Base-by-base conservation (phyloP, 164 flowering plant genomes). In the Berberis thunbergii region DNA sequence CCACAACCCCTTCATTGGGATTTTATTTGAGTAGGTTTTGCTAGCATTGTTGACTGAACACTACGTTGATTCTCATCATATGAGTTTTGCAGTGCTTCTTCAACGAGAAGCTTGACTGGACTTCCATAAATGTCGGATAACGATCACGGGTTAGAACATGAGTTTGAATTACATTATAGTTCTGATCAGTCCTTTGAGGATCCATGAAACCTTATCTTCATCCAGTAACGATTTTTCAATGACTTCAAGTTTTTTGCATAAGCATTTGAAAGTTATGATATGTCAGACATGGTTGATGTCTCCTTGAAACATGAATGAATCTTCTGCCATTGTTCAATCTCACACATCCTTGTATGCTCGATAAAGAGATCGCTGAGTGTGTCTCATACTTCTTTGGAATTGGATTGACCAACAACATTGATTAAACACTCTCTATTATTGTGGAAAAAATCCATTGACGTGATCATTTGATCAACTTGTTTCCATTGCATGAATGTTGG, bases 151-250 rank as follows among this genome's bases (percentile, higher is more conserved):
- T 52, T 55, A 12, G 12, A 55, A 55, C 38, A 7, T 13, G 6
- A 2, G 40, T 55, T 26, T 26, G 1, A 4, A 26, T 55, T 0
- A 55, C 58, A 55, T 55, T 55, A 41, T 12, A 55, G 3, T 39
- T 55, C 6, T 38, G 58, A 55, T 55, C 58, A 4, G 38, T 39
- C 40, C 58, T 26, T 55, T 55, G 58, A 26, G 12, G 58, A 26
- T 39, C 58, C 58, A 55, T 2, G 58, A 55, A 55, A 55, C 12
- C 26, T 55, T 55, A 7, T 55, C 58, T 55, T 55, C 58, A 12
- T 12, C 58, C 0, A 55, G 58, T 12, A 55, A 38, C 4, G 26
- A 41, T 26, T 55, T 55, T 41, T 12, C 4, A 55, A 55, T 54
- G 12, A 13, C n/a, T 4, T 54, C 57, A 13, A 54, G 12, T 54